A percentile compares a stretch with the other conserved stretches of the same genome.
Conservation (phyloP, 495 filamentous ascomycete species). For the Neurospora sp. region DNA sequence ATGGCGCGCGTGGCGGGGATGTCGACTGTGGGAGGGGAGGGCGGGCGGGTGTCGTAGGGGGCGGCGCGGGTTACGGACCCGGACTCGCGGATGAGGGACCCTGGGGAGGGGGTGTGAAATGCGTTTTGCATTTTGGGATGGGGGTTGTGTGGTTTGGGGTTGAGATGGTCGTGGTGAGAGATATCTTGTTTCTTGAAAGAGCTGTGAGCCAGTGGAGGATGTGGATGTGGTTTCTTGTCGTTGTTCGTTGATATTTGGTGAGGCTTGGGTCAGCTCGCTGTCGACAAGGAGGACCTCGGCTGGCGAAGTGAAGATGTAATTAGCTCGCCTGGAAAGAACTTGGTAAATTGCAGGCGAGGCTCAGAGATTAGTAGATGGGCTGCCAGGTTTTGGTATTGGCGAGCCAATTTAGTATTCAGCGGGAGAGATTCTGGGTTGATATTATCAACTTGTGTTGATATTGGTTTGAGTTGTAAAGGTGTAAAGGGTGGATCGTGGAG, state of each 20-base stretch:
- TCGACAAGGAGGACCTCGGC: background rate
- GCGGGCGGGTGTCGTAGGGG: background rate
- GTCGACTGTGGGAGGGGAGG: background rate
- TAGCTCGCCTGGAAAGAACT: background rate
- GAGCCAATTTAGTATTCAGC: background rate
- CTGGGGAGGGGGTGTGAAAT: background rate
- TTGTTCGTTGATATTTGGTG: background rate
- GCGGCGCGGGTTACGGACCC: background rate
- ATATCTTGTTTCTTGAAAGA: background rate
- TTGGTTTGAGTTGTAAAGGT: background rate
- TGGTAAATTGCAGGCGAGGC: background rate
- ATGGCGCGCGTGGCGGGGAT: background rate
- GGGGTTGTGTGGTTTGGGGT: background rate
- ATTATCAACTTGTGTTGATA: background rate
- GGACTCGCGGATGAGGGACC: background rate
- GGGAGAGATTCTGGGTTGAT: background rate
- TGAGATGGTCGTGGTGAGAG: background rate
- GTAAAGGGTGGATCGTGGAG: background rate
- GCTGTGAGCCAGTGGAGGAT: background rate
- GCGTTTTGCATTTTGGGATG: background rate
- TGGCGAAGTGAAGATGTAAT: background rate
- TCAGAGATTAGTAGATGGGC: background rate
- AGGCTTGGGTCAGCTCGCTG: background rate
- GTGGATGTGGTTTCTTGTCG: background rate
- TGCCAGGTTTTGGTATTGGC: no score